Evolutionary conservation across 1,139 yeast species (phyloP), one percentile per base, ranked within the genome.

Genomic region (Taiozyma sp.): DNA sequence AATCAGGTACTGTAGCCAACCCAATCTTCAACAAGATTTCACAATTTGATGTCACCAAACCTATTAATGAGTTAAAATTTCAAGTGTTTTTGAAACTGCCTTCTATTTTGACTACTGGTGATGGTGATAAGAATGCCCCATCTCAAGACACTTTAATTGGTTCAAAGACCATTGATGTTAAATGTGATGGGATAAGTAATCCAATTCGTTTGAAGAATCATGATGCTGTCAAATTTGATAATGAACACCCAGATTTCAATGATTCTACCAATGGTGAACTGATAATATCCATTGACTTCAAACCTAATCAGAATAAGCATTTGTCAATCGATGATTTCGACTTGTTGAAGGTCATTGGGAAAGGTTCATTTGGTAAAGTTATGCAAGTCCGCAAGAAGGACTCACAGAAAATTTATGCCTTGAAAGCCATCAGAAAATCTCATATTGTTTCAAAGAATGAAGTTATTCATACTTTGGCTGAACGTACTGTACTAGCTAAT

Each of bases 381-480:
- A 93, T 93, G 98, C 99, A 93, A 70, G 99, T 93, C 45, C 84
- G 91, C 54, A 93, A 93, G 71, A 88, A 88, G 61, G 98, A 93
- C 69, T 93, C 99, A 12, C 87, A 87, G 58, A 96, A 92, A 66
- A 85, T 93, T 40, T 93, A 93, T 68, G 99, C 99, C 4, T 75
- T 93, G 66, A 93, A 93, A 67, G 91, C 97, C 0, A 83, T 93
- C 57, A 79, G 98, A 60, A 93, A 93, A 67, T 91, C 96, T 28
- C 97, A 93, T 66, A 90, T 93, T 60, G 96, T 93, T 34, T 87
- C 96, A 19, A 82, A 96, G 64, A 84, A 91, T 72, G 99, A 95
- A 71, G 97, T 93, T 28, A 90, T 93, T 13, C 99, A 95, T 69
- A 95, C 99, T 0, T 72, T 93, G 50, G 98, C 98, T 0, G 99